Base-by-base conservation (phyloP, 305 asterid genomes). In the Petunia hybrid region DNA sequence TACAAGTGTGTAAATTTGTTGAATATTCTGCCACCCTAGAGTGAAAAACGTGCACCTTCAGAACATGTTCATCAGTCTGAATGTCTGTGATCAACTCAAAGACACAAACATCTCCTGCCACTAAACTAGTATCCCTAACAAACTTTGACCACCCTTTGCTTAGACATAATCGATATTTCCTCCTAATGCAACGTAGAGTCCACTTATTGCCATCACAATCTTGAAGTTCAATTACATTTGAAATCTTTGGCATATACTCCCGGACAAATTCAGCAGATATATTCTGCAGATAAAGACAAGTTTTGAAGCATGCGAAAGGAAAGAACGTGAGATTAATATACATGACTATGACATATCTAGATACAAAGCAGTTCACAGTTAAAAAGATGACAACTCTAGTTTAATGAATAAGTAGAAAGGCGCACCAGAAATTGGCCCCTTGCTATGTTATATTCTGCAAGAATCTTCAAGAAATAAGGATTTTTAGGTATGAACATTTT, bases 171-270 rank as follows among this genome's bases (percentile, higher is more conserved):
- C 0, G 5, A 48, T 14, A 39, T 12, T 62, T 36, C 63, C 36
- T 62, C 45, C 35, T 55, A 5, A 46, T 6, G 38, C 65, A 60
- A 1, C 42, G 38, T 12, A n/a, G 45, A 1, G 4, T 61, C 85
- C 85, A 82, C 10, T 51, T 80, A 39, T 78, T 48, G 4, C 51
- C 78, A 39, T 78, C 69, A 42, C 61, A 79, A 84, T 84, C 83
- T n/a, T 63, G 61, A 59, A 81, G 78, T 45, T 78, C 76, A 55
- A 80, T 40, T 40, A 0, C 1, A 1, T 6, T 57, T 69, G 41
- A 13, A 63, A 48, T 39, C 16, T 14, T 66, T 45, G 55, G n/a
- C 31, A 43, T 46, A 22, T 48, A 1, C 1, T 41, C 46, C 48
- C 16, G 22, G 5, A 43, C 74, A 45, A 84, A 84, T 36, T 62